Evolutionary conservation across 139 green algal species (phyloP), one percentile per base, ranked within the genome.

Genomic region (Micractinium sp.): DNA sequence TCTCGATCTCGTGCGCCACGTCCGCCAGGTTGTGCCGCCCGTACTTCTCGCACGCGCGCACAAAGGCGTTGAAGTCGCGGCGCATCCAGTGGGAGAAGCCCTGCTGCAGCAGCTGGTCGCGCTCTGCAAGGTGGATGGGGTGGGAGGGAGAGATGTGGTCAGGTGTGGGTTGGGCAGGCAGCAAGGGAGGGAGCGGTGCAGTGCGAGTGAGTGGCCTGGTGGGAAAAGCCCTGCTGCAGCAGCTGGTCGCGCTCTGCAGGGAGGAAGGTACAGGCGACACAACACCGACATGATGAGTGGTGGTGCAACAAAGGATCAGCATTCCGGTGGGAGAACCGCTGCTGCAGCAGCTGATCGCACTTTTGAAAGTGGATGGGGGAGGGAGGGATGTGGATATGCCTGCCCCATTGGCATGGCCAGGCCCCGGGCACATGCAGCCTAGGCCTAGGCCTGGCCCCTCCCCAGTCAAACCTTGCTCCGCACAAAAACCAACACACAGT

Each of bases 41-140:
- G 82, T 97, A 96, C 92, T 96, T 97, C 93, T 99, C 98, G 83
- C 95, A 98, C 13, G 95, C 96, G 53, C 96, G 94, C 81, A 98
- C 91, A 90, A 99, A 99, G 29, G 95, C 91, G 81, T 97, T 96
- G 94, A 99, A 99, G 91, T 99, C 98, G 60, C 93, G 84, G 53
- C 94, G 89, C 89, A 88, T 99, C 98, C 98, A 99, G 82, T 96
- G 95, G 87, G 84, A 94, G 94, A 99, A 99, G 56, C 97, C 98
- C 80, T 94, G 77, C 75, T 91, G 71, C 88, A 98, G 90, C 61
- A 98, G 93, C 75, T 87, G 31, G 75, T 95, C 88, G 18, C 89
- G 86, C 69, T 93, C 91, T 87, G 77, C n/a, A 56, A 27, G 14
- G 29, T 9, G 71, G 13, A n/a, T 14, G n/a, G 1, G 63, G 38